These are phyloP conservation scores for Aegle marmelos DNA, from an alignment of 345 rosid genomes.

Conservation along the genomic window DNA sequence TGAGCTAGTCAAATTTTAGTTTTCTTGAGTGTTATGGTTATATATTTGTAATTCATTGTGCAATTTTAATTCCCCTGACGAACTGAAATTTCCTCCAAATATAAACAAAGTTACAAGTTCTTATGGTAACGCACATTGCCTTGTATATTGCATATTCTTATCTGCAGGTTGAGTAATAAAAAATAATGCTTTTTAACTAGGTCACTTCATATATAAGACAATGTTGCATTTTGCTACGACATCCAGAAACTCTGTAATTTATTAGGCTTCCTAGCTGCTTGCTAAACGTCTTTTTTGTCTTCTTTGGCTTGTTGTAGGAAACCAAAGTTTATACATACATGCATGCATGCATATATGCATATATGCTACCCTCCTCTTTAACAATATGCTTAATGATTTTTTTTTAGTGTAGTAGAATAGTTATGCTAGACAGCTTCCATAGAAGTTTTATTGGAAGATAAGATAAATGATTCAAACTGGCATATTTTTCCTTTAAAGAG, in stretches of 20 bases:
- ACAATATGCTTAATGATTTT: not conserved
- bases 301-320: not conserved
- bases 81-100: not conserved
- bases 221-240: not conserved
- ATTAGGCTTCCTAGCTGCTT: not conserved
- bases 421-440: not conserved
- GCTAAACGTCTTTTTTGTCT: not conserved
- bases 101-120: not conserved
- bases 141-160: not conserved
- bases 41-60: not conserved
- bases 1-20: not conserved
- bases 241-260: not conserved
- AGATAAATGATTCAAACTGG: not conserved
- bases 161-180: not conserved
- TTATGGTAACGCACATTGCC: not conserved
- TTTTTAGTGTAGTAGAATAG: not conserved
- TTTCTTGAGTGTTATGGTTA: not conserved
- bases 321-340: not conserved
- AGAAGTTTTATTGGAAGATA: not conserved
- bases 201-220: not conserved
- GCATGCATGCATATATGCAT: no score
- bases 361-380: not conserved
- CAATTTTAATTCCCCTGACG: not conserved
- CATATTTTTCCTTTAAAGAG: not conserved
- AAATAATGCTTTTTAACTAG: not conserved